Evolutionary conservation across 371 early-diverging fungal species (phyloP).

Genomic region (Batkoa obscura): DNA sequence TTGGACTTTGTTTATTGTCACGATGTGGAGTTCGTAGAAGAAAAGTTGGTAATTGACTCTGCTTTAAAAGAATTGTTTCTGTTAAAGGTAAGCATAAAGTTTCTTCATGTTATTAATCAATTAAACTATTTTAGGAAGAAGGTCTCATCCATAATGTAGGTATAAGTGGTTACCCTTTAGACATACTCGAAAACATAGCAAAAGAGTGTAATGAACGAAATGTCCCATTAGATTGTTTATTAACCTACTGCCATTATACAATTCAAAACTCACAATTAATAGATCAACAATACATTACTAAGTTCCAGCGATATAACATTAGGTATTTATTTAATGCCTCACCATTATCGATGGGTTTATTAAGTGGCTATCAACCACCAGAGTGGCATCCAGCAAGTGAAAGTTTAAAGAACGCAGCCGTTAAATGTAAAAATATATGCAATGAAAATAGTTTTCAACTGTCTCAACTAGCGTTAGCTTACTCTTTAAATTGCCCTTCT

Average conservation of each 20-base stretch:
- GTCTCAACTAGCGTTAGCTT: constrained; percentile 38
- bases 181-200: constrained; percentile 41
- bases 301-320: constrained; percentile 25
- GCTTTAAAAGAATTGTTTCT: constrained; percentile 42
- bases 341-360: constrained; percentile 55
- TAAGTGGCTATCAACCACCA: constrained; percentile 32
- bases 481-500: constrained; percentile 24
- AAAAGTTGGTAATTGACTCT: constrained; percentile 26
- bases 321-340: constrained; percentile 42
- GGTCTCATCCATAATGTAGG: constrained; percentile 51
- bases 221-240: constrained; percentile 40
- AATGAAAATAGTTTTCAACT: constrained; percentile 19
- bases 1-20: constrained; percentile 57
- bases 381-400: constrained; percentile 58
- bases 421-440: constrained; percentile 21
- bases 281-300: constrained; percentile 28
- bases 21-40: constrained; percentile 62
- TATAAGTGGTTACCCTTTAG: constrained; percentile 54
- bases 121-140: constrained; percentile 15
- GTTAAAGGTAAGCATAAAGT: constrained; percentile 24
- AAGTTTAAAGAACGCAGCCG: constrained; percentile 29
- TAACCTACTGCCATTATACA: constrained; percentile 60
- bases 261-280: constrained; percentile 41
- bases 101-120: not conserved
- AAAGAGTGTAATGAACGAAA: constrained; percentile 32